Evolutionary conservation across 2,329 filamentous ascomycete genomes (phyloP).

Genomic region (Neurospora sp.): DNA sequence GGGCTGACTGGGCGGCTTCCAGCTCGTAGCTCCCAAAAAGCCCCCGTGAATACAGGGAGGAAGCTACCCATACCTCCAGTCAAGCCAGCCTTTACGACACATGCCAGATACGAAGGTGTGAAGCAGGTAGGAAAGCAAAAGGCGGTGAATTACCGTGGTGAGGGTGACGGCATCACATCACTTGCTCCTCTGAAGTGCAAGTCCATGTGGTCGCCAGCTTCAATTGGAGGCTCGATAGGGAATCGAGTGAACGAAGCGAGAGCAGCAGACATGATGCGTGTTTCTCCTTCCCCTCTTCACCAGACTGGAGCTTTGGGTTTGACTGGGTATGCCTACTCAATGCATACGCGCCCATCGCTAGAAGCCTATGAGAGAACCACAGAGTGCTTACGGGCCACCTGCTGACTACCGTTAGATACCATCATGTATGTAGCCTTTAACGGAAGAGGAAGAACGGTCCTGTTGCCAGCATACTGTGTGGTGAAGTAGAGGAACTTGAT

Average conservation of each 20-base stretch:
- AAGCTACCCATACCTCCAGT: background rate
- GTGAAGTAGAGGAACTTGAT: background rate
- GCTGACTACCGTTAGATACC: background rate
- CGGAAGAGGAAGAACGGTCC: background rate
- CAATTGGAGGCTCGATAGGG: background rate
- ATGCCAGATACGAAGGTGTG: background rate
- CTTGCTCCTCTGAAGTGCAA: background rate
- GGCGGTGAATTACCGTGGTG: background rate
- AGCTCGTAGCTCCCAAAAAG: background rate
- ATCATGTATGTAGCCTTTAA: background rate
- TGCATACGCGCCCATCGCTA: background rate
- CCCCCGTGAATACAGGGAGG: background rate
- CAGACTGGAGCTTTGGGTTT: background rate
- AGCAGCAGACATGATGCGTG: background rate
- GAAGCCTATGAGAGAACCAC: background rate
- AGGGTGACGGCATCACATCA: background rate
- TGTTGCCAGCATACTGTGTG: background rate
- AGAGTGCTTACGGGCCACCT: background rate
- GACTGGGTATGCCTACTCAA: background rate
- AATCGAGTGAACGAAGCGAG: background rate
- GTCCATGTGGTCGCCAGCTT: background rate
- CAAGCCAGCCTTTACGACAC: background rate
- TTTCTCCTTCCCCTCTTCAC: background rate
- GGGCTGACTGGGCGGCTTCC: background rate
- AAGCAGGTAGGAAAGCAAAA: background rate